Evolutionary conservation across 2,329 filamentous ascomycete species (phyloP), one percentile per base, ranked within the genome.

Genomic region (Myriosclerotinia scirpicola): DNA sequence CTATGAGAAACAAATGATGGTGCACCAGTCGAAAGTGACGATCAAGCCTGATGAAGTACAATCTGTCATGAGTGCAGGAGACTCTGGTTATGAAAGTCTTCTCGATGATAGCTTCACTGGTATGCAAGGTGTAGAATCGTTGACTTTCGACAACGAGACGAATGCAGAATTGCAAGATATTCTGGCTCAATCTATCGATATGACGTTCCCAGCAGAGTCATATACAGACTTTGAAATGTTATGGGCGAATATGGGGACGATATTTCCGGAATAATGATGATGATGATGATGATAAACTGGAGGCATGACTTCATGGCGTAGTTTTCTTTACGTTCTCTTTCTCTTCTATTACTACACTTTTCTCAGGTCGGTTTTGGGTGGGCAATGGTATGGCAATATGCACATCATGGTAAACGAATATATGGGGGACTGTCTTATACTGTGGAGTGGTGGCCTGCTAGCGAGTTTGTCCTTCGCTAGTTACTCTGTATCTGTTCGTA

Each of bases 281-380:
- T 78, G 80, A 67, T 82, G 82, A 56, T 44, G 56, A 58, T 44
- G 38, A 58, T 58, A 81, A 76, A 80, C 80, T 83, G 20, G 78
- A 44, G 44, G 48, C 40, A 54, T 63, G 36, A 30, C 1, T 63
- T 55, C 15, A 34, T 42, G 36, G 48, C 52, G 36, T 40, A 34
- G 9, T 44, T 42, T 42, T 63, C 14, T 34, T 63, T 54, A 40
- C 17, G 20, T n/a, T 63, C 26, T 54, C 48, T 44, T 63, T 63
- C 50, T 30, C 36, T 60, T 60, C 42, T 60, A 48, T 36, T 60
- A 36, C 42, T 46, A 46, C n/a, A 46, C 6, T 22, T 48, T 48
- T 36, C 7, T 48, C 42, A 48, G 36, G 22, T 48, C 26, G 15
- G 36, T 48, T 9, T 36, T 26, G 56, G 42, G 42, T 22, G 14